These are phyloP conservation scores for Penicillium sp. DNA, from an alignment of 2,329 filamentous ascomycete genomes.

Conservation along the genomic window DNA sequence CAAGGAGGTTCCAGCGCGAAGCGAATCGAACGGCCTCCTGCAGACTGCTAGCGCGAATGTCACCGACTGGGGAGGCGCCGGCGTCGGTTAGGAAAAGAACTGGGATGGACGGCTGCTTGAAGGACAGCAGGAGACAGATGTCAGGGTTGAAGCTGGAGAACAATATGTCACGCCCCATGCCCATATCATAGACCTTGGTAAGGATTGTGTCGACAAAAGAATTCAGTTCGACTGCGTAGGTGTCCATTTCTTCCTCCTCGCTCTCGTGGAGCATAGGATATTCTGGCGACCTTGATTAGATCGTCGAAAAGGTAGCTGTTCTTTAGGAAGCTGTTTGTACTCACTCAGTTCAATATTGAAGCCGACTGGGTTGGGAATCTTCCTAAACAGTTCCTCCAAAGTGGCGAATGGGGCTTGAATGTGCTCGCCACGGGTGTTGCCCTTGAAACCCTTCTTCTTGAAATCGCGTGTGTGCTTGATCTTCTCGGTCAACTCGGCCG, in stretches of 20 bases:
- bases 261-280: slow-evolving; percentile 97
- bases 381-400: slow-evolving; percentile 85
- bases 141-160: slow-evolving; percentile 98
- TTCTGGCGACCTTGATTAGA: slow-evolving; percentile 48
- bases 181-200: slow-evolving; percentile 82
- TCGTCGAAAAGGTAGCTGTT: slow-evolving; percentile 25
- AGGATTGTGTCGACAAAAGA: slow-evolving; percentile 94
- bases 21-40: slow-evolving; percentile 97
- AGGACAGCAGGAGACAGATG: slow-evolving; percentile 87
- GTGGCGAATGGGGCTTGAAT: slow-evolving; percentile 97
- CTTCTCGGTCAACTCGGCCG: slow-evolving; percentile 62
- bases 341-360: slow-evolving; percentile 96
- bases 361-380: slow-evolving; percentile 76
- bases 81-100: slow-evolving; percentile 93
- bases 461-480: slow-evolving; percentile 98
- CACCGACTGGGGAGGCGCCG: slow-evolving; percentile 75
- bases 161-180: slow-evolving; percentile 81
- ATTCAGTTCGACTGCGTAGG: slow-evolving; percentile 92
- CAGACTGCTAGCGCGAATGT: slow-evolving; percentile 84
- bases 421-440: slow-evolving; percentile 87
- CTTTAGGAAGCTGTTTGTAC: slow-evolving; percentile 27
- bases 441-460: slow-evolving; percentile 93
- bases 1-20: slow-evolving; percentile 88
- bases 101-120: slow-evolving; percentile 96
- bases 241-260: slow-evolving; percentile 94